Percentiles rank a stretch among this genome's conserved stretches.
These are phyloP conservation scores for Nakazawaea molendinolei DNA, from an alignment of 805 yeast genomes.

Conservation along the genomic window DNA sequence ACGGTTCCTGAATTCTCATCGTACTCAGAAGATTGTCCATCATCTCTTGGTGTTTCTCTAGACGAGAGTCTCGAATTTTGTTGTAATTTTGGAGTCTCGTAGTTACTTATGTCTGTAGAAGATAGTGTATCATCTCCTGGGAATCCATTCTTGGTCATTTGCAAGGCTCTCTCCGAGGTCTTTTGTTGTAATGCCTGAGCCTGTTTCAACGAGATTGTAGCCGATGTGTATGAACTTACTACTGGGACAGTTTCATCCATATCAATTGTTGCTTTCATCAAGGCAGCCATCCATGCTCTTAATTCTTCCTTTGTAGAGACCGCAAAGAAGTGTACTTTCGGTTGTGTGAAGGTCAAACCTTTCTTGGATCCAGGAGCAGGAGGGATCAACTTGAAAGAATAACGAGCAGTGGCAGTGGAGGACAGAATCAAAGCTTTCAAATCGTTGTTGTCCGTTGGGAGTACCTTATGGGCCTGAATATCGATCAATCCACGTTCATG, in stretches of 20 bases:
- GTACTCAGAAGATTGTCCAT: neutral
- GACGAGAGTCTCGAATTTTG: conserved; percentile 15
- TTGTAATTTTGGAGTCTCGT: conserved; percentile 16
- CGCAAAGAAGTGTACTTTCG: conserved; percentile 92
- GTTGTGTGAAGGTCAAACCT: conserved; percentile 94
- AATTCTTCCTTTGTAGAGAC: conserved; percentile 87
- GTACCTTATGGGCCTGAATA: conserved; percentile 88
- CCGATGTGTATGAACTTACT: conserved; percentile 86
- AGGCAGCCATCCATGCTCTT: conserved; percentile 92
- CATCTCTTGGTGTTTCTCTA: conserved; percentile 18
- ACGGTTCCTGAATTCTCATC: conserved; percentile 10
- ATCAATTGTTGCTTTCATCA: conserved; percentile 94
- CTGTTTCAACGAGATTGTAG: conserved; percentile 81
- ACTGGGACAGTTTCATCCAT: conserved; percentile 90
- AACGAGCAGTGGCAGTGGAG: conserved; percentile 88
- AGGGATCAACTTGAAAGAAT: conserved; percentile 87
- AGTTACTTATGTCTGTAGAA: conserved; percentile 12
- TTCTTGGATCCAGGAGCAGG: conserved; percentile 97
- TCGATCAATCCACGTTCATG: conserved; percentile 91
- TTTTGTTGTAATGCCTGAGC: conserved; percentile 81
- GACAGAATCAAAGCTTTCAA: conserved; percentile 91
- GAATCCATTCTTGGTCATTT: conserved; percentile 35
- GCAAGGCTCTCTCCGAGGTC: conserved; percentile 49
- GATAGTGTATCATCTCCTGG: conserved; percentile 7
- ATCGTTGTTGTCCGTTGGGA: conserved; percentile 71